phyloP scores from a whole-genome alignment of 495 filamentous ascomycete genomes.

The Lasiosphaeriaceae sp. region DNA sequence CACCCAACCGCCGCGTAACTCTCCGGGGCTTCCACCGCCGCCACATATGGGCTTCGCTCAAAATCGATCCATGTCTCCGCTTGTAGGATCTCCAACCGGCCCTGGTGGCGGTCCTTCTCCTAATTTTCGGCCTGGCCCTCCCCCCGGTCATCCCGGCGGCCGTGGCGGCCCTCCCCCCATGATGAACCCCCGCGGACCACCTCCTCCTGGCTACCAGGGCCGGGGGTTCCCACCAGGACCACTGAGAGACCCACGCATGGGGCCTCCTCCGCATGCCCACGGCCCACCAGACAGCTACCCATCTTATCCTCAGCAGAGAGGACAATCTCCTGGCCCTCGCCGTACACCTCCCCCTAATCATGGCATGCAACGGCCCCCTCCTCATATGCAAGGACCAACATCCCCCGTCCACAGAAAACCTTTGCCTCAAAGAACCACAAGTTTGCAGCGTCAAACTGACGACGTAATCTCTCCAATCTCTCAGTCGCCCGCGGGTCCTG shows the following conservation, averaged over 20 bases:
- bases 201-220: slow-evolving; percentile 15
- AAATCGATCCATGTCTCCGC: slow-evolving; percentile 35
- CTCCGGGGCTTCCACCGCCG: slow-evolving; percentile 28
- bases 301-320: slow-evolving; percentile 2
- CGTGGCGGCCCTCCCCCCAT: slow-evolving; percentile 15
- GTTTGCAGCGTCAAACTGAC: slow-evolving; percentile 30
- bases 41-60: slow-evolving; percentile 27
- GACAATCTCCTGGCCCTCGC: slow-evolving; percentile 27
- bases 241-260: slow-evolving; percentile 14
- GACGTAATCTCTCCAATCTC: slow-evolving; percentile 20
- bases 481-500: slow-evolving; percentile 46
- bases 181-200: slow-evolving; percentile 26
- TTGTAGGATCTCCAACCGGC: slow-evolving; percentile 5
- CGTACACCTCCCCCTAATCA: slow-evolving; percentile 35
- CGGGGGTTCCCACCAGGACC: slow-evolving; percentile 8
- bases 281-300: slow-evolving; percentile 1
- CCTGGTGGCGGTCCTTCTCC: slow-evolving; percentile 11
- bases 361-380: slow-evolving; percentile 19
- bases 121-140: slow-evolving; percentile 9
- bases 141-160: slow-evolving; percentile 5
- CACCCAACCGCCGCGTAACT: slow-evolving; percentile 17
- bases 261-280: slow-evolving; percentile 2
- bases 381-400: slow-evolving; percentile 27
- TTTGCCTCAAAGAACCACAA: slow-evolving; percentile 47
- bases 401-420: slow-evolving; percentile 55